Percentiles rank a stretch among this genome's conserved stretches.
Conservation (phyloP, 1,284 basidiomycete genomes). For the Schizophyllum amplum region DNA sequence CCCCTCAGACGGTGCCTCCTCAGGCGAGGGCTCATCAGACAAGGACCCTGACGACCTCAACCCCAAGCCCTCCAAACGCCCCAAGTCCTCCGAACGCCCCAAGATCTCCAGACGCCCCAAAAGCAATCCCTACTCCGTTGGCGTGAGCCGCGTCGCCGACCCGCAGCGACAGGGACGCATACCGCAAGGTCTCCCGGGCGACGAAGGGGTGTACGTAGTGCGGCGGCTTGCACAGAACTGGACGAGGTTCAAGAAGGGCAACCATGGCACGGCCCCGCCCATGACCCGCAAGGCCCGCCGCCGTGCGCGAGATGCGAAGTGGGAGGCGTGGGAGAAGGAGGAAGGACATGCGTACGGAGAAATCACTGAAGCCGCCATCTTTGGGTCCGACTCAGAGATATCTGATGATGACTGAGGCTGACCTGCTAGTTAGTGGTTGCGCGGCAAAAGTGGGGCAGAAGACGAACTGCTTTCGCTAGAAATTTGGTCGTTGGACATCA, state of each 20-base stretch:
- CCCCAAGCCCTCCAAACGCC: too few relatives aligned
- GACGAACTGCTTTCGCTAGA: too few relatives aligned
- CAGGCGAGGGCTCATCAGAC: too few relatives aligned
- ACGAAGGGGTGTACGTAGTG: slow-evolving; percentile 28
- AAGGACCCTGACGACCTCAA: too few relatives aligned
- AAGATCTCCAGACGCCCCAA: neutral
- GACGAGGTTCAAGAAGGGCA: slow-evolving; percentile 43
- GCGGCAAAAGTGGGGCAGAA: too few relatives aligned
- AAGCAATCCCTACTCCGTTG: neutral
- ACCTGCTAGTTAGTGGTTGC: too few relatives aligned
- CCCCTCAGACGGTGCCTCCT: too few relatives aligned
- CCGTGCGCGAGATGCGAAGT: neutral
- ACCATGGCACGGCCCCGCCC: neutral
- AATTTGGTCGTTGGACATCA: too few relatives aligned
- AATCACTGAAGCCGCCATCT: too few relatives aligned
- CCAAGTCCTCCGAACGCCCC: neutral
- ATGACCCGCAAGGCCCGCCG: neutral
- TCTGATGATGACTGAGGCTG: too few relatives aligned
- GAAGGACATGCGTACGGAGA: neutral
- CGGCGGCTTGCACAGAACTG: slow-evolving; percentile 60
- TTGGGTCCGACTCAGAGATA: too few relatives aligned
- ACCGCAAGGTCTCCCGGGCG: neutral
- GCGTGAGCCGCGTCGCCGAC: neutral
- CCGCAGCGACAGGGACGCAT: neutral
- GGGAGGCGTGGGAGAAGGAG: neutral